phyloP scores from a whole-genome alignment of 192 early-diverging fungal genomes.

The Allomyces javanicus region DNA sequence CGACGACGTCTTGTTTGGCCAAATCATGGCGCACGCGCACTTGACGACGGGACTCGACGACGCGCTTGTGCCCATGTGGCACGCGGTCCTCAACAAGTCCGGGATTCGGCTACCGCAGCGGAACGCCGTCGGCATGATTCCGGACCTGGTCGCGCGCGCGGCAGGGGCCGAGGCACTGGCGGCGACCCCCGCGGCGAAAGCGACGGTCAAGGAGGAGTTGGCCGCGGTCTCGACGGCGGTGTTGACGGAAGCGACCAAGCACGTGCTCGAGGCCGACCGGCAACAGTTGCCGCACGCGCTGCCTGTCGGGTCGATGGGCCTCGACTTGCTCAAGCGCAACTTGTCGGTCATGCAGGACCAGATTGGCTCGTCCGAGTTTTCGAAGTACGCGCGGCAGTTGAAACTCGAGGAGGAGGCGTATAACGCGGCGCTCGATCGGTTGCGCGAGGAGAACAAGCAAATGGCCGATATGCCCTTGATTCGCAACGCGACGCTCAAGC shows the following conservation, averaged over 20 bases:
- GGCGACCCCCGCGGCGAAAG: constrained; percentile 3
- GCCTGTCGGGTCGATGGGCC: constrained; percentile 45
- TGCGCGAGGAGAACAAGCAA: constrained; percentile 28
- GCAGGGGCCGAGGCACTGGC: constrained; percentile 1
- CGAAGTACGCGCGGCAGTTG: constrained; percentile 50
- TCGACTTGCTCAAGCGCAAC: constrained; percentile 48
- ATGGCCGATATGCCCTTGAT: constrained; percentile 33
- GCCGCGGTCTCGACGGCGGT: constrained; percentile 1
- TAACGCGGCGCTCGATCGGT: constrained; percentile 46
- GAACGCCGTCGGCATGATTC: background rate
- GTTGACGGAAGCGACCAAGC: constrained; percentile 5
- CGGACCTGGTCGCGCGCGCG: constrained; percentile 7
- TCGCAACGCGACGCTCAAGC: constrained; percentile 30
- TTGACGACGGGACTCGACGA: background rate
- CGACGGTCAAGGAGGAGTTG: constrained; percentile 1
- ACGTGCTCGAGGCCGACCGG: constrained; percentile 1
- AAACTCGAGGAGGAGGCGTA: constrained; percentile 66
- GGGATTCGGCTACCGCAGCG: background rate
- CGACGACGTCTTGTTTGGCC: background rate
- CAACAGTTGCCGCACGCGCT: constrained; percentile 11
- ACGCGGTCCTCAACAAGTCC: background rate
- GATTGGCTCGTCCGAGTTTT: constrained; percentile 12
- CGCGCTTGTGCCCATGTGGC: background rate
- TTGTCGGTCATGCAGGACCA: constrained; percentile 33
- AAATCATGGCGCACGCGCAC: background rate